Evolutionary conservation across 2,329 filamentous ascomycete species (phyloP).

Genomic region (Phyllosticta citriasiana): DNA sequence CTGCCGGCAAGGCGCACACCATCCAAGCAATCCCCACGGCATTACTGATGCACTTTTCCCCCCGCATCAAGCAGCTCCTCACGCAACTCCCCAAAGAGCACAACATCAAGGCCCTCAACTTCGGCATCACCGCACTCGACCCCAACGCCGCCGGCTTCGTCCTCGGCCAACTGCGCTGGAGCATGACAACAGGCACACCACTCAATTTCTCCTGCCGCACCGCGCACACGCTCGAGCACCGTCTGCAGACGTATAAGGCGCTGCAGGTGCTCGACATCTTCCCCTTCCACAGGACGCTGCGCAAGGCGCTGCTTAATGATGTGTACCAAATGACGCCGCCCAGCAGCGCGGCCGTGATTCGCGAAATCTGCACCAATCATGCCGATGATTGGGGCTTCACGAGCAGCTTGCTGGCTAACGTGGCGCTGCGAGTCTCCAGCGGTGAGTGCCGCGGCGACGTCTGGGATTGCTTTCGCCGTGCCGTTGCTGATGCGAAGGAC

Average conservation of each 20-base stretch:
- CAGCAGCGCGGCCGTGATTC: neutral
- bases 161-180: neutral
- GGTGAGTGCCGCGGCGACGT: neutral
- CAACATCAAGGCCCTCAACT: neutral
- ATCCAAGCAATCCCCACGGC: neutral
- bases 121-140: neutral
- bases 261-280: neutral
- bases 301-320: neutral
- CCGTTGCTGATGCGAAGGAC: neutral
- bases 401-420: neutral
- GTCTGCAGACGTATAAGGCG: neutral
- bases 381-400: neutral
- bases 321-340: neutral
- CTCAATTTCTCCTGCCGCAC: neutral
- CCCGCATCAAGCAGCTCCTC: neutral
- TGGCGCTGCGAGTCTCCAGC: neutral
- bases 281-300: neutral
- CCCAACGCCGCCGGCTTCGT: neutral
- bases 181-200: neutral
- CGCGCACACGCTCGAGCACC: neutral
- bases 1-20: neutral
- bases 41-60: neutral
- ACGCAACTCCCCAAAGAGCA: neutral
- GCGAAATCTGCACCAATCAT: neutral
- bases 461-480: neutral